Evolutionary conservation across 176 grass and related monocot genomes (phyloP), one percentile per base, ranked within the genome.

Genomic region (Triticum urartu): DNA sequence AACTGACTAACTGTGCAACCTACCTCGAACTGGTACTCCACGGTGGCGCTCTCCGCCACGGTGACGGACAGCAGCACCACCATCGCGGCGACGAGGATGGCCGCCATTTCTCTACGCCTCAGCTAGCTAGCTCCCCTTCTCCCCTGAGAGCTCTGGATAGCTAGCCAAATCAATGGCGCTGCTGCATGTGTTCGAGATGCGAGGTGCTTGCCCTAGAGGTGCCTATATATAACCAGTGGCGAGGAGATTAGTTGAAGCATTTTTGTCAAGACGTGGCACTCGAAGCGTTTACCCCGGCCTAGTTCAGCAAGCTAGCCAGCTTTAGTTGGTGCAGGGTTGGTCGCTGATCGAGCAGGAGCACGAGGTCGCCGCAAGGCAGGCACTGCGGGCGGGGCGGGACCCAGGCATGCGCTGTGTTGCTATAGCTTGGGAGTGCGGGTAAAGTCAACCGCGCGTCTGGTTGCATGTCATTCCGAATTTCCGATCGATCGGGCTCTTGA

Each of bases 11-110:
- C 11, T 11, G 12, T 2, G 0, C 6, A 75, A 81, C 90, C 85
- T 61, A 97, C 92, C 54, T 97, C 81, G 74, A 97, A 97, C 26
- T 94, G 92, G 77, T 92, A 94, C 60, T 89, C 85, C 40, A 92
- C 84, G 4, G 85, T 94, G 63, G 83, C 90, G 63, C 75, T 90
- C 67, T 91, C 81, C 10, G 81, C 65, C 21, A 8, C 62, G 11
- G 12, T 64, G 36, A 72, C 14, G 75, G 84, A 69, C 36, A 85
- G 71, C 42, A 88, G 48, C 50, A 84, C 81, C 21, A 85, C 68
- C 13, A 87, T 42, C 13, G 42, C 70, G 12, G 87, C 68, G 88
- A 81, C 5, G 75, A 84, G 66, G 52, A 24, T 5, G 38, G 42
- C 72, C 66, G 63, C 70, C 87, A 90, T 92, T 79, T 26, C 85